These are phyloP conservation scores for Blastobotrys parvus DNA, from an alignment of 805 yeast species.

Conservation along the genomic window DNA sequence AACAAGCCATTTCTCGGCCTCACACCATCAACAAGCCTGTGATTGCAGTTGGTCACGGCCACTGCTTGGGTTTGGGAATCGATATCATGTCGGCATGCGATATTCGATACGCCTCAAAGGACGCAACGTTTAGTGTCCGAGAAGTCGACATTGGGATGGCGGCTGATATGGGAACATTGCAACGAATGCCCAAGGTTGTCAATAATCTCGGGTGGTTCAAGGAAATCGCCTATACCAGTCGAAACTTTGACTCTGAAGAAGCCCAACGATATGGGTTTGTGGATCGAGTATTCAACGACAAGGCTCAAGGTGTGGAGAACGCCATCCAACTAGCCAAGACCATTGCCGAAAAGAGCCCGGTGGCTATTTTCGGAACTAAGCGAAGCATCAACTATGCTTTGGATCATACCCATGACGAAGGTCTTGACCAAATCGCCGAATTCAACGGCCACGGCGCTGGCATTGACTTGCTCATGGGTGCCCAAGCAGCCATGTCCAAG, in stretches of 20 bases:
- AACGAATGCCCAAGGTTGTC: constrained; percentile 49
- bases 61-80: constrained; percentile 55
- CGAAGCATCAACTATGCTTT: constrained; percentile 39
- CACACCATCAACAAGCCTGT: constrained; percentile 38
- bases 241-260: constrained; percentile 43
- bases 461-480: constrained; percentile 26
- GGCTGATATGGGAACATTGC: constrained; percentile 74
- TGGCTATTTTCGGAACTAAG: constrained; percentile 63
- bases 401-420: constrained; percentile 35
- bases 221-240: constrained; percentile 57
- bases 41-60: constrained; percentile 59
- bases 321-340: constrained; percentile 43
- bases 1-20: constrained; percentile 37
- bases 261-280: constrained; percentile 52
- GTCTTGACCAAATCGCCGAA: constrained; percentile 45
- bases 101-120: constrained; percentile 48
- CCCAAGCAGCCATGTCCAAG: constrained; percentile 22
- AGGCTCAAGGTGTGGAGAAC: constrained; percentile 39
- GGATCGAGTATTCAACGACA: constrained; percentile 36
- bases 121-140: constrained; percentile 48
- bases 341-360: constrained; percentile 41
- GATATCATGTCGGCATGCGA: constrained; percentile 55
- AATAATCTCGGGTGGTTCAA: constrained; percentile 49
- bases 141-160: constrained; percentile 69
- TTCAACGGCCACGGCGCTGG: constrained; percentile 39